Base-by-base conservation (phyloP, 2,329 filamentous ascomycete species). In the Xylariales sp. region DNA sequence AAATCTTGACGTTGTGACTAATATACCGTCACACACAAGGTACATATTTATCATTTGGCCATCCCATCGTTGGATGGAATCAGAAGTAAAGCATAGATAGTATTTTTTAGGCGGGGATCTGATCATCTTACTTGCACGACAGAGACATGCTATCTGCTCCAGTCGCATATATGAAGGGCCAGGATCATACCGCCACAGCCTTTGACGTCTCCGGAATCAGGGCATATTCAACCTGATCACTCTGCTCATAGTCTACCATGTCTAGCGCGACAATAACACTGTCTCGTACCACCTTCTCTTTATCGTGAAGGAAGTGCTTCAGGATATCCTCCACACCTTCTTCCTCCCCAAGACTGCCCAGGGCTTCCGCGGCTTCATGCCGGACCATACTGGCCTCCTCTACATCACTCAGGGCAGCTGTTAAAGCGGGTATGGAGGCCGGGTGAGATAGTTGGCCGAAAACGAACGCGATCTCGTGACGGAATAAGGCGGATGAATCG, bases 401-500 rank as follows among this genome's bases (percentile, higher is more conserved):
- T 33, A 77, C 67, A 60, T 98, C 75, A 53, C 85, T 85, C 42
- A 98, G 71, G 2, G 86, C 81, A 36, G 78, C 79, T 13, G 85
- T 84, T 41, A 98, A 76, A 42, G 88, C 88, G 4, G 93, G 90
- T 49, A 98, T 96, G 2, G 89, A 95, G n/a, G 91, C 91, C 2
- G 93, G 93, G 57, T 98, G 93, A 39, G 86, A 89, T 37, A 98
- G 74, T 63, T 98, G 93, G 39, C 93, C 93, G 52, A 98, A 98
- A 12, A 98, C 93, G 60, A 98, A 98, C 12, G 93, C 93, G 48
- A 98, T 89, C 61, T 98, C 93, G 67, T 98, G 93, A 49, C 93
- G 83, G 75, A 98, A 97, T 6, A 98, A 79, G 5, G 90, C 90
- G 33, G 90, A 96, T 14, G 81, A 73, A 60, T 98, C 93, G 21